Conservation (phyloP, 495 filamentous ascomycete species). For the Cenococcum geophilum region DNA sequence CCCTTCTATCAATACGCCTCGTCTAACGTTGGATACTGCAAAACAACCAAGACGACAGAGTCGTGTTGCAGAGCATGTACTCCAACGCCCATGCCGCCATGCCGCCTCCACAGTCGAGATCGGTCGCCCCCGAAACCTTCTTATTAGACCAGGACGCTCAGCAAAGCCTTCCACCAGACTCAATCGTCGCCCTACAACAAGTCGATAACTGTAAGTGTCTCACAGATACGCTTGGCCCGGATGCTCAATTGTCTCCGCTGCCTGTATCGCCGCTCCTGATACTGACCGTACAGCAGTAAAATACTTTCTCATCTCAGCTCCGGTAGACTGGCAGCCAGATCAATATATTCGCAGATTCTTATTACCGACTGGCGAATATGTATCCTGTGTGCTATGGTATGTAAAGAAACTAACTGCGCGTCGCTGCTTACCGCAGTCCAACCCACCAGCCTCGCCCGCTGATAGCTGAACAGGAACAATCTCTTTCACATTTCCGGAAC, state of each 20-base stretch:
- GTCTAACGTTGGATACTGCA: conserved; percentile 24
- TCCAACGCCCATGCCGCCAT: conserved; percentile 44
- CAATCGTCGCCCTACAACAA: conserved; percentile 94
- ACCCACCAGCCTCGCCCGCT: conserved; percentile 17
- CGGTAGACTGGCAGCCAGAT: conserved; percentile 94
- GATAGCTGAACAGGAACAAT: conserved; percentile 66
- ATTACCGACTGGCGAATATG: conserved; percentile 94
- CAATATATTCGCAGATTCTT: conserved; percentile 95
- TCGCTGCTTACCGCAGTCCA: conserved; percentile 15
- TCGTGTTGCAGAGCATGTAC: conserved; percentile 39
- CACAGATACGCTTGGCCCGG: background rate
- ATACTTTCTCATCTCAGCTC: conserved; percentile 98
- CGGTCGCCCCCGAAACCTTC: conserved; percentile 76
- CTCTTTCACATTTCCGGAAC: conserved; percentile 99
- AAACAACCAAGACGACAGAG: conserved; percentile 18
- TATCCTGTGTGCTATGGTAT: conserved; percentile 94
- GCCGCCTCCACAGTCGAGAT: conserved; percentile 61
- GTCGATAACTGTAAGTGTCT: conserved; percentile 86
- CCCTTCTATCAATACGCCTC: conserved; percentile 12
- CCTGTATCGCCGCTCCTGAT: conserved; percentile 8
- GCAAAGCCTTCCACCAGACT: conserved; percentile 90
- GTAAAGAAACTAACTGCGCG: conserved; percentile 28
- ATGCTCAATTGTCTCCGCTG: conserved; percentile 6
- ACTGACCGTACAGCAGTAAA: conserved; percentile 61
- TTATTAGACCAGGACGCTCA: conserved; percentile 96